Percentiles rank a stretch among this genome's conserved stretches.
Evolutionary conservation across 1,284 basidiomycete species (phyloP).

Genomic region (Amylostereum chailletii): DNA sequence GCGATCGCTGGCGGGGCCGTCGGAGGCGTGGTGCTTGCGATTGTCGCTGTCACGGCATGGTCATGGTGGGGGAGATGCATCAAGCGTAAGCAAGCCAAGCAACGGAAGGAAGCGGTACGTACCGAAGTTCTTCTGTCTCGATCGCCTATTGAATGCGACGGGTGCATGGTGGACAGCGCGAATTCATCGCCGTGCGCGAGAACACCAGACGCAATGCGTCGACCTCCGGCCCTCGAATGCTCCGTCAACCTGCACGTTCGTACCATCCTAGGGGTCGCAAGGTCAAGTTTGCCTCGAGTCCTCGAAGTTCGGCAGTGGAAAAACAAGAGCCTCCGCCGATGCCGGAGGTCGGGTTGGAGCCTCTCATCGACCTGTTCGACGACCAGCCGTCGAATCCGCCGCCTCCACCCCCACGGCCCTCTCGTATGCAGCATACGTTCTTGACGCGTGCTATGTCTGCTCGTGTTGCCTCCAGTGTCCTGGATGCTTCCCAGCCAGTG

Average conservation of each 20-base stretch:
- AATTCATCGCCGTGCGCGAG: constrained; percentile 22
- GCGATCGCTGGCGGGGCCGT: constrained; percentile 43
- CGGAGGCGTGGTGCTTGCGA: constrained; percentile 38
- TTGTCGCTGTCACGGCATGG: constrained; percentile 36
- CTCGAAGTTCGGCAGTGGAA: background rate
- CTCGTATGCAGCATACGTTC: too few species aligned
- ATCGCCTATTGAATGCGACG: background rate
- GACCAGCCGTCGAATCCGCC: background rate
- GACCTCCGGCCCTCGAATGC: constrained; percentile 9
- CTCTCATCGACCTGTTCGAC: too few species aligned
- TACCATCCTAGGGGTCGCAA: constrained; percentile 14
- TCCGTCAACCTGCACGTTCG: constrained; percentile 14
- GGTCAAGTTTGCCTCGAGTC: constrained; percentile 17
- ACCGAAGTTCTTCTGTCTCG: background rate
- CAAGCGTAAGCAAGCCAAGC: constrained; percentile 27
- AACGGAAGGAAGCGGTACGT: constrained; percentile 32
- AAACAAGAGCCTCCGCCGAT: background rate
- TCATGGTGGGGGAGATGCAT: constrained; percentile 39
- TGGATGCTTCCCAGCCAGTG: constrained; percentile 4
- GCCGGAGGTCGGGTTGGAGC: background rate
- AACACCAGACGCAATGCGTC: constrained; percentile 34
- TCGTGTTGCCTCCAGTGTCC: background rate
- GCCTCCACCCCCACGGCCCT: background rate
- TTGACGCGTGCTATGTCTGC: too few species aligned
- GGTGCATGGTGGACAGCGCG: constrained; percentile 14